Base-by-base conservation (phyloP, 768 basidiomycete species). In the Lactarius sanguifluus region DNA sequence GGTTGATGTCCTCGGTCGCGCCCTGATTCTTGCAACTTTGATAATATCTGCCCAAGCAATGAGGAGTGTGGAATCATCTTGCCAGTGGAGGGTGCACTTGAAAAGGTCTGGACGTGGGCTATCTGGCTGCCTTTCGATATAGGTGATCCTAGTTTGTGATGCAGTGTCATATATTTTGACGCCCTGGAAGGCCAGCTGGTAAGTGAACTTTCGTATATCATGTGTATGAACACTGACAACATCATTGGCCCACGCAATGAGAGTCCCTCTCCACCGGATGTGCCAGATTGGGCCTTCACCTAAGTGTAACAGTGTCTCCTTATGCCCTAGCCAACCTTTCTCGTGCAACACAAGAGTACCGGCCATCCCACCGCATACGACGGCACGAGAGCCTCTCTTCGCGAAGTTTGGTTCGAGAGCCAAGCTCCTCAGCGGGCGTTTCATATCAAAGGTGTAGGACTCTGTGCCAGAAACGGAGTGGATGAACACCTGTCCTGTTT, bases 221-320 rank as follows among this genome's bases (percentile, higher is more conserved):
- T 43, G 40, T 58, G n/a, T 20, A 41, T 32, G 30, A 40, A 57
- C 28, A 76, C 87, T 73, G 69, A 94, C 94, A 52, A 87, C 71
- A 74, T 99, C 97, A 71, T 95, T 97, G 3, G 96, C 94, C 97
- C 97, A 99, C 0, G 94, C 95, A 70, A 98, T 94, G 36, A 97
- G 80, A 57, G 84, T 84, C 1, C 87, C 89, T 72, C 86, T 81
- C 97, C 97, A 98, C 64, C 89, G 83, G 12, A 89, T 86, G 60
- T 88, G 87, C 94, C 95, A 98, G 61, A 99, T 92, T 0, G 97
- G 93, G 13, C 96, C 97, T 77, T 98, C 97, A 5, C 90, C 91
- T 41, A 80, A 81, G 73, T 94, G 89, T 23, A 97, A 75, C 7
- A 89, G 76, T 0, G 89, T 92, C 75, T 96, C 95, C 73, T 92